Evolutionary conservation across 2,329 filamentous ascomycete genomes (phyloP).

Genomic region (Arthrobotrys conoides): DNA sequence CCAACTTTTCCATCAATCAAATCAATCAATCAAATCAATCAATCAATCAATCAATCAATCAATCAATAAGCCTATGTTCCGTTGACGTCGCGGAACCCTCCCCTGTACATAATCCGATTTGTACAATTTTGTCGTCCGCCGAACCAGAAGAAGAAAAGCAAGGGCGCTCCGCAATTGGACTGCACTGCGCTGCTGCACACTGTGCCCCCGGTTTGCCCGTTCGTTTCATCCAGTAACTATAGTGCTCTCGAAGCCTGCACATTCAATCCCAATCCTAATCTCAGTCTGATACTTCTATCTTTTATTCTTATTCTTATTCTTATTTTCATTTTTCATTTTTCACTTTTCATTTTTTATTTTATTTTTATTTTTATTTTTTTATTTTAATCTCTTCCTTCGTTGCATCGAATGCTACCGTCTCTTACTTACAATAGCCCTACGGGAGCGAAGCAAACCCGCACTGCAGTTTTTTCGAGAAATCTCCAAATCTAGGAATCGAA

Average conservation of each 20-base stretch:
- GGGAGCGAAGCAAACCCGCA: slow-evolving; percentile 53
- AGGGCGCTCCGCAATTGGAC: slow-evolving; percentile 14
- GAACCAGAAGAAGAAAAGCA: slow-evolving; percentile 10
- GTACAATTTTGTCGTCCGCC: slow-evolving; percentile 9
- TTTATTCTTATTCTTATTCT: too few species aligned
- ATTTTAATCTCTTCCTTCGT: not conserved
- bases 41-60: slow-evolving; percentile 13
- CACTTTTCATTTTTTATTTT: not conserved
- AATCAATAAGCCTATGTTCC: not conserved
- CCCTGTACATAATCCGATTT: slow-evolving; percentile 3
- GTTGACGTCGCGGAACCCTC: slow-evolving; percentile 13
- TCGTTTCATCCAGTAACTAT: slow-evolving; percentile 19
- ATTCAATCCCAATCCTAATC: not conserved
- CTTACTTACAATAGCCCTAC: slow-evolving; percentile 7
- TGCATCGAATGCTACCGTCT: slow-evolving; percentile 24
- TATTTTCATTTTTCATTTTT: not conserved
- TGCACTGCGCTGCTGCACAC: not conserved
- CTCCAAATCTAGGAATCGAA: slow-evolving; percentile 55
- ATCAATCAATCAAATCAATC: slow-evolving; percentile 1
- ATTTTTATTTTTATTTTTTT: too few species aligned
- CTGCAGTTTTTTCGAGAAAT: slow-evolving; percentile 27
- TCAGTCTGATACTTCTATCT: too few species aligned
- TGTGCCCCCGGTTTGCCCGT: slow-evolving; percentile 6
- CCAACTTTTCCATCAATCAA: slow-evolving; percentile 28
- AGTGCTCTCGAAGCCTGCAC: not conserved